A percentile compares a stretch with the other conserved stretches of the same genome.
Conservation (phyloP, 345 rosid genomes). For the Pistacia vera region DNA sequence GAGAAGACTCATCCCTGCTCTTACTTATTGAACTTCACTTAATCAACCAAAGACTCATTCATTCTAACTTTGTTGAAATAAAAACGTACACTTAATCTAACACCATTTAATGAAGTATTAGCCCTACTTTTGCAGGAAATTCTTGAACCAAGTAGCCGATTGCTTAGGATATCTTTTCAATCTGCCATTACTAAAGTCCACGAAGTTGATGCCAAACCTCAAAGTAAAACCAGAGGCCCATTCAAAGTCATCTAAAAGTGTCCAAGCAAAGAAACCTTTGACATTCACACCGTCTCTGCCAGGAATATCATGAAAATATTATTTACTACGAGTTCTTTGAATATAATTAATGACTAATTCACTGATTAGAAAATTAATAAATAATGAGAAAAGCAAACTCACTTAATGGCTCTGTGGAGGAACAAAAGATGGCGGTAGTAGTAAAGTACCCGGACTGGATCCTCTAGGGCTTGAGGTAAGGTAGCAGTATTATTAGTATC, state of each 20-base stretch:
- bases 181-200: slow-evolving; percentile 40
- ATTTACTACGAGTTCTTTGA: no score
- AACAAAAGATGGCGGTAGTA: slow-evolving; percentile 30
- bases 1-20: no score
- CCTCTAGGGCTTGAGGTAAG: slow-evolving; percentile 32
- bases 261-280: slow-evolving; percentile 47
- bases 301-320: background rate
- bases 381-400: slow-evolving; percentile 14
- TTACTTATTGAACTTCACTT: no score
- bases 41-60: no score
- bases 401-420: slow-evolving; percentile 36
- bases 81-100: no score
- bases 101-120: no score
- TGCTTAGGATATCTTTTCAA: slow-evolving; percentile 42
- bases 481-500: slow-evolving; percentile 33
- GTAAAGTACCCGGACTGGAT: slow-evolving; percentile 41
- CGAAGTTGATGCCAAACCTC: slow-evolving; percentile 42
- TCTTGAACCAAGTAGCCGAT: slow-evolving; percentile 49
- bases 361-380: no score
- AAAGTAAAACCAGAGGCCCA: slow-evolving; percentile 41
- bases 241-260: slow-evolving; percentile 47
- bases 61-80: no score
- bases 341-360: no score
- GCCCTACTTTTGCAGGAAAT: slow-evolving; percentile 22
- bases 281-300: slow-evolving; percentile 45